These are phyloP conservation scores for Alternaria brassicae DNA, from an alignment of 2,329 filamentous ascomycete genomes.

Conservation along the genomic window DNA sequence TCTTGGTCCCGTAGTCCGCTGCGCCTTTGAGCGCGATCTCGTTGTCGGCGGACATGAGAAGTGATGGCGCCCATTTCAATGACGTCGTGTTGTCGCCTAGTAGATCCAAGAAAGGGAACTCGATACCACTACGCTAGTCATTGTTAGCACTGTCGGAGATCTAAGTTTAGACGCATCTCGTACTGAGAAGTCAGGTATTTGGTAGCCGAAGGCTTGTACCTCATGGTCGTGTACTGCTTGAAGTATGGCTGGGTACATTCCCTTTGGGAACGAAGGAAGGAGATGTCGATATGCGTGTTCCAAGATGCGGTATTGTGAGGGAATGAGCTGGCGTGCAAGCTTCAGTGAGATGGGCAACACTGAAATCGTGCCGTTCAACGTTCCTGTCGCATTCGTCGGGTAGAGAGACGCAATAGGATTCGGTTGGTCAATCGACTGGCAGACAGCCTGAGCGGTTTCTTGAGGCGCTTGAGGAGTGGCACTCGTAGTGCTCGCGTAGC, in stretches of 20 bases:
- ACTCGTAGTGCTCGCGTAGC: slow-evolving; percentile 33
- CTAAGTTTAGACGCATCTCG: slow-evolving; percentile 18
- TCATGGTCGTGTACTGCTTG: slow-evolving; percentile 62
- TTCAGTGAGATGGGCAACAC: slow-evolving; percentile 61
- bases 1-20: slow-evolving; percentile 56
- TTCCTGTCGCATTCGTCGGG: slow-evolving; percentile 59
- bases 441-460: slow-evolving; percentile 15
- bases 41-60: slow-evolving; percentile 57
- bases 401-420: slow-evolving; percentile 60
- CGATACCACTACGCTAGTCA: slow-evolving; percentile 57
- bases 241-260: slow-evolving; percentile 62
- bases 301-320: slow-evolving; percentile 58
- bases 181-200: slow-evolving; percentile 59
- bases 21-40: slow-evolving; percentile 56
- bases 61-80: slow-evolving; percentile 60
- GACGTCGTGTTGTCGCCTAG: slow-evolving; percentile 59
- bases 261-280: slow-evolving; percentile 58
- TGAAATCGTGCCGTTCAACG: slow-evolving; percentile 61
- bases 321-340: slow-evolving; percentile 58
- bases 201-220: slow-evolving; percentile 54
- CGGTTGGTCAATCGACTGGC: slow-evolving; percentile 44
- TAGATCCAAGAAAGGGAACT: slow-evolving; percentile 65
- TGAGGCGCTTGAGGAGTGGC: slow-evolving; percentile 1
- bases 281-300: slow-evolving; percentile 57
- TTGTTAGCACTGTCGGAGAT: not conserved